Evolutionary conservation across 768 basidiomycete species (phyloP), one percentile per base, ranked within the genome.

Genomic region (Tylopilus cervinicoccineus): DNA sequence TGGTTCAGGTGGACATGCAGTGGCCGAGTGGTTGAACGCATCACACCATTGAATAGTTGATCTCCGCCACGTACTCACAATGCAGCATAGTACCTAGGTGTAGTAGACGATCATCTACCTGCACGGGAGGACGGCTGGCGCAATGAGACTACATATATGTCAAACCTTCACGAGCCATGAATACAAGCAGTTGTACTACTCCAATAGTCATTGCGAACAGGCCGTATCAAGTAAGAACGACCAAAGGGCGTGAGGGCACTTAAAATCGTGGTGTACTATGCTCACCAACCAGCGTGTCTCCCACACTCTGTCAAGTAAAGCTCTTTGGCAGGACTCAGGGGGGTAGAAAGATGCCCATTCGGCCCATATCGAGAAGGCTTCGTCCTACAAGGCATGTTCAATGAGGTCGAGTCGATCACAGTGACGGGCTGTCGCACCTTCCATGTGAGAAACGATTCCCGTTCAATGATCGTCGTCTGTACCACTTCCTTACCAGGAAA

Each of bases 401-500:
- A 40, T 45, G 34, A 19, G 26, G 42, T 32, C 20, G 32, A 29
- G 29, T 22, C 13, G 34, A 22, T 24, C 28, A 13, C n/a, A 9
- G 32, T 12, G 42, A 2, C 26, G 13, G 34, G 57, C 11, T n/a
- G n/a, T 24, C 77, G 42, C 38, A 93, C 95, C 86, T 94, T 97
- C 96, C 96, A 99, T 0, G 92, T 85, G 29, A 90, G 69, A 75
- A 99, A 99, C 13, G 92, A 95, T 62, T 93, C 87, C 42, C 80
- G 81, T 62, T 97, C 96, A 29, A 99, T 98, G 56, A 98, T 93
- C 0, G 96, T 99, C 6, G 95, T 90, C 61, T 97, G 95, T 2
- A 86, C 80, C 38, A 99, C 86, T 68, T 99, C 96, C 63, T 96
- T 89, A 0, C 92, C 96, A 0, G 93, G 91, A 66, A 99, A 99